A percentile compares a stretch with the other conserved stretches of the same genome.
Evolutionary conservation across 2,329 filamentous ascomycete genomes (phyloP).

Genomic region (Ceratocystis diversiconidia): DNA sequence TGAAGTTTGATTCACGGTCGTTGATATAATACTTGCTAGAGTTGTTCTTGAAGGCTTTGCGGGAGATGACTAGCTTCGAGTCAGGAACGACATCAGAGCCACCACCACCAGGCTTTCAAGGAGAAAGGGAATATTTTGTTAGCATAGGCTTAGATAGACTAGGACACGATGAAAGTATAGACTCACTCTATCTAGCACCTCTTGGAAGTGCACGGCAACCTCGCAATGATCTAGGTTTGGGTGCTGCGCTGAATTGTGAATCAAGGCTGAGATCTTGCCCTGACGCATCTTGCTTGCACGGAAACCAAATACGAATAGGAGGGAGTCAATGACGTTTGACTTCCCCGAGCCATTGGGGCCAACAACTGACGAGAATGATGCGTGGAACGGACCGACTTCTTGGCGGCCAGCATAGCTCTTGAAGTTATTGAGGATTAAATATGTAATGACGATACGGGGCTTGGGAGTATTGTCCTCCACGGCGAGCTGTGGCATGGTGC

Average conservation of each 20-base stretch:
- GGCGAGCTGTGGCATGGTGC: slow-evolving; percentile 51
- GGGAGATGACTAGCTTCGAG: slow-evolving; percentile 74
- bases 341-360: slow-evolving; percentile 97
- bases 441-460: slow-evolving; percentile 79
- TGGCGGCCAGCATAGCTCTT: slow-evolving; percentile 96
- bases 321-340: slow-evolving; percentile 95
- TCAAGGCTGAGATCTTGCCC: slow-evolving; percentile 92
- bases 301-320: slow-evolving; percentile 98
- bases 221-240: slow-evolving; percentile 83
- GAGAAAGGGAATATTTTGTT: background rate
- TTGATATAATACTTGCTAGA: slow-evolving; percentile 98
- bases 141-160: slow-evolving; percentile 20
- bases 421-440: slow-evolving; percentile 88
- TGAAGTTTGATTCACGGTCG: slow-evolving; percentile 78
- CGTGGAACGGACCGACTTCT: slow-evolving; percentile 90
- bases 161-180: background rate
- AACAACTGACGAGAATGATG: slow-evolving; percentile 94
- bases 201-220: slow-evolving; percentile 90
- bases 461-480: slow-evolving; percentile 66
- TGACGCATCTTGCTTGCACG: slow-evolving; percentile 98
- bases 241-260: slow-evolving; percentile 85
- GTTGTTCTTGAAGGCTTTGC: slow-evolving; percentile 94
- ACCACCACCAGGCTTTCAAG: slow-evolving; percentile 48
- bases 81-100: slow-evolving; percentile 64
- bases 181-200: slow-evolving; percentile 70